These are phyloP conservation scores for Papiliotrema terrestris DNA, from an alignment of 1,284 basidiomycete genomes.

Conservation along the genomic window DNA sequence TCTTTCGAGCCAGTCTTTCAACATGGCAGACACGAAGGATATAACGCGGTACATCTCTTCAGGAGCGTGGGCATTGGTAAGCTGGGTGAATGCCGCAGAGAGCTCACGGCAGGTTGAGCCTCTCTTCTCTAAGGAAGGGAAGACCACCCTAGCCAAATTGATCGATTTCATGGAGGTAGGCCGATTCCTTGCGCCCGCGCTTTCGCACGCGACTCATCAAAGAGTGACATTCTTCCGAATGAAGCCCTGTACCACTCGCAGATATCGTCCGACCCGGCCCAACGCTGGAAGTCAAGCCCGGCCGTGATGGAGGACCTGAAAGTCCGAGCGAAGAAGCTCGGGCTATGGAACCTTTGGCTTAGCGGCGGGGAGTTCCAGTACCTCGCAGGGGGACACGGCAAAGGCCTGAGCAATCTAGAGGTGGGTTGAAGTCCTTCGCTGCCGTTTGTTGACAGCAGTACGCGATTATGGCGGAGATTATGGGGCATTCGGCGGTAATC, in stretches of 20 bases:
- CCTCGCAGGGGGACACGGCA: constrained; percentile 58
- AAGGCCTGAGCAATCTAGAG: constrained; percentile 89
- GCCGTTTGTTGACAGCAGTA: constrained; percentile 65
- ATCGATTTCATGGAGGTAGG: constrained; percentile 77
- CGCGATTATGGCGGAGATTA: constrained; percentile 91
- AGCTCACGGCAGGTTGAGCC: constrained; percentile 65
- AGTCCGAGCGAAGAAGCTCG: constrained; percentile 76
- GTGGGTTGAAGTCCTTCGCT: constrained; percentile 50
- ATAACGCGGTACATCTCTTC: constrained; percentile 19
- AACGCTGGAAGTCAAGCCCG: constrained; percentile 81
- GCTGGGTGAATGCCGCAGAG: constrained; percentile 1
- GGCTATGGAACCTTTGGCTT: constrained; percentile 96
- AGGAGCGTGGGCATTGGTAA: constrained; percentile 26
- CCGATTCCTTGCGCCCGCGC: too few relatives aligned
- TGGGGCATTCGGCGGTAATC: constrained; percentile 76
- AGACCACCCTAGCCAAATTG: constrained; percentile 77
- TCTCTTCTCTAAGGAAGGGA: constrained; percentile 83
- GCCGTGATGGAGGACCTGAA: constrained; percentile 82
- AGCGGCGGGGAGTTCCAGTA: constrained; percentile 89
- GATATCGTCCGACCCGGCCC: constrained; percentile 68
- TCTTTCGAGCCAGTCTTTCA: not conserved
- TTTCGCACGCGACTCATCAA: constrained; percentile 1
- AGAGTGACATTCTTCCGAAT: constrained; percentile 87
- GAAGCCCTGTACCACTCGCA: constrained; percentile 74
- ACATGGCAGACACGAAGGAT: not conserved